Evolutionary conservation across 108 stramenopile species (phyloP), one percentile per base, ranked within the genome.

Genomic region (Phaeodactylum tricornutum): DNA sequence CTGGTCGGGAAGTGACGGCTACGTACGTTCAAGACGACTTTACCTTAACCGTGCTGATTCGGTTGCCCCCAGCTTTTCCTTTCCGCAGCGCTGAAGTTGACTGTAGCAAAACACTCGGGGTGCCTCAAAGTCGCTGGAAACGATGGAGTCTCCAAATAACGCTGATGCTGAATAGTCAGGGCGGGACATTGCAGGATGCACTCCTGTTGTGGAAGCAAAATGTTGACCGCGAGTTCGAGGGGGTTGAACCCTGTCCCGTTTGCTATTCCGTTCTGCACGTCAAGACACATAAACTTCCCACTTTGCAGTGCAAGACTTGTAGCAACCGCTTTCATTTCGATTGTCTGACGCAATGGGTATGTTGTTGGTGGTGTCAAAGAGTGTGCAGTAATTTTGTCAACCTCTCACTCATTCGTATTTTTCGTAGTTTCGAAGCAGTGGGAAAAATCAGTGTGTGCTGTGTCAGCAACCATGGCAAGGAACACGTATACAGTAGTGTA

Each of bases 161-260:
- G 39, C 62, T 71, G 29, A 92, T 87, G 80, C 58, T 92, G 17
- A 87, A 87, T 66, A 79, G 74, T 56, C 84, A 87, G 44, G 83
- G 82, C 52, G 84, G 89, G 33, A 74, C 75, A 14, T 47, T 92
- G 47, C 61, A 87, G 2, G 95, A 95, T 49, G 98, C 98, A 8
- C 60, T 99, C 15, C 33, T 91, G 37, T 58, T 96, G 16, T 99
- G 98, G 98, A 95, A 93, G 62, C 66, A 88, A 61, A 96, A 97
- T 55, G 79, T 97, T 1, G 95, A 99, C 57, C 87, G 92, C 61
- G 96, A 97, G 64, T 96, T 97, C 47, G 94, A 94, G 40, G 98
- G 98, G 9, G 85, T 97, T n/a, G 96, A 97, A 57, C 96, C 98
- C 12, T 99, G 98, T 60, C 95, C 95, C 2, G 85, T 99, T 28